phyloP scores from a whole-genome alignment of 306 rosid species.

The Cucumis cinereus region DNA sequence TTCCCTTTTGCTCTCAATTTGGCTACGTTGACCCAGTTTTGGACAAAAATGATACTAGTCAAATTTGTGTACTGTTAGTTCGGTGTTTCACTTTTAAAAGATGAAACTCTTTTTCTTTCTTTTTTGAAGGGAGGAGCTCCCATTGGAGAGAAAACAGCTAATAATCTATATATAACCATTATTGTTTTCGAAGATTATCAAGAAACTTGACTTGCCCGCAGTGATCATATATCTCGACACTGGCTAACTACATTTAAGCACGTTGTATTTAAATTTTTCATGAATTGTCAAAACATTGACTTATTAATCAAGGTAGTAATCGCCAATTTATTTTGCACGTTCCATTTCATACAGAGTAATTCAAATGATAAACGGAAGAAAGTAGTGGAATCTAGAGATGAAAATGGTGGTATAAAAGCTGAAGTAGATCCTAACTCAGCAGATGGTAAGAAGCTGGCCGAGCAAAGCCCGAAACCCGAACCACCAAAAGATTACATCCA shows the following conservation, averaged over 20 bases:
- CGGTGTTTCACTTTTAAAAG: not conserved
- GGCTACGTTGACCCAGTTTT: conserved; percentile 9
- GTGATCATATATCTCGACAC: not conserved
- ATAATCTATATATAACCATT: not conserved
- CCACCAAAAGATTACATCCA: conserved; percentile 83
- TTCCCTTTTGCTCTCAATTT: not conserved
- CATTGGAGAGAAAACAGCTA: not conserved
- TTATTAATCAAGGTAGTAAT: not conserved
- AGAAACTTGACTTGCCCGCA: not conserved
- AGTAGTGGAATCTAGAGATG: conserved; percentile 20
- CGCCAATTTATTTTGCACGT: not conserved
- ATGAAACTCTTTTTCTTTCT: not conserved
- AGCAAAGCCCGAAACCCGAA: conserved; percentile 34
- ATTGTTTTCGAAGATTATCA: not conserved
- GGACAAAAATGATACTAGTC: not conserved
- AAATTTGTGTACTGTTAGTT: not conserved
- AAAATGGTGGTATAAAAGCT: conserved; percentile 22
- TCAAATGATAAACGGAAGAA: conserved; percentile 44
- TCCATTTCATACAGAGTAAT: conserved; percentile 25
- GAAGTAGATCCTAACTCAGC: conserved; percentile 41
- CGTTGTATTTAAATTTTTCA: not conserved
- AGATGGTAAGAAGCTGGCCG: conserved; percentile 32
- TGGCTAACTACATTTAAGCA: not conserved
- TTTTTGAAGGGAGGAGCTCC: conserved; percentile 2
- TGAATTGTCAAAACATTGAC: not conserved